Conservation (phyloP, 768 basidiomycete species). For the Saitozyma sp. region DNA sequence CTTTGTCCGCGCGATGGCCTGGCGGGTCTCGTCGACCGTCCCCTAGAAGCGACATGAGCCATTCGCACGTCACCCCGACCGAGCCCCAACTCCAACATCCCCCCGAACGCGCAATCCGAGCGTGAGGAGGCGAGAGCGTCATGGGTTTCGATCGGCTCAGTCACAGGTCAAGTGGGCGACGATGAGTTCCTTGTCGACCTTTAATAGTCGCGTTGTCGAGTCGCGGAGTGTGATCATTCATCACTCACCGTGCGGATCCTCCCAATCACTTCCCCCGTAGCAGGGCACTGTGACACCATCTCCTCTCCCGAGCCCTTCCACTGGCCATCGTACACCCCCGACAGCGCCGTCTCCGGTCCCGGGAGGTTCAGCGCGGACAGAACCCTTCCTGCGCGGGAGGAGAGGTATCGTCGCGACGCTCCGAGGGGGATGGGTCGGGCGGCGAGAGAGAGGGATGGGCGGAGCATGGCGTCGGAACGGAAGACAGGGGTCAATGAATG, state of each 20-base stretch:
- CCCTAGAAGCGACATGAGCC: constrained; percentile 55
- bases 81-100: not conserved
- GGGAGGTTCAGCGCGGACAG: constrained; percentile 39
- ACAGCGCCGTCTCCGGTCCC: constrained; percentile 21
- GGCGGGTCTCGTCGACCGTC: constrained; percentile 69
- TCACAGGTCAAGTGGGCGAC: too few species aligned
- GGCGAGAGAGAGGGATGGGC: too few species aligned
- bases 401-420: constrained; percentile 16
- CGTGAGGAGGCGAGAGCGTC: not conserved
- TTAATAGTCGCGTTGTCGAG: too few species aligned
- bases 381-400: constrained; percentile 30
- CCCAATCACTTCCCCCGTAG: constrained; percentile 82
- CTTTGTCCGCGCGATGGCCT: constrained; percentile 66
- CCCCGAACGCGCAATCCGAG: not conserved
- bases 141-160: not conserved
- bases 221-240: too few species aligned
- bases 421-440: too few species aligned
- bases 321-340: constrained; percentile 44
- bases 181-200: too few species aligned
- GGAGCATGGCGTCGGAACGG: too few species aligned
- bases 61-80: too few species aligned
- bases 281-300: constrained; percentile 61
- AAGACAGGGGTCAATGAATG: too few species aligned
- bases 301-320: constrained; percentile 43
- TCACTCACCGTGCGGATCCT: constrained; percentile 65